Evolutionary conservation across 2,329 filamentous ascomycete genomes (phyloP).

Genomic region (Zymoseptoria crescenta): DNA sequence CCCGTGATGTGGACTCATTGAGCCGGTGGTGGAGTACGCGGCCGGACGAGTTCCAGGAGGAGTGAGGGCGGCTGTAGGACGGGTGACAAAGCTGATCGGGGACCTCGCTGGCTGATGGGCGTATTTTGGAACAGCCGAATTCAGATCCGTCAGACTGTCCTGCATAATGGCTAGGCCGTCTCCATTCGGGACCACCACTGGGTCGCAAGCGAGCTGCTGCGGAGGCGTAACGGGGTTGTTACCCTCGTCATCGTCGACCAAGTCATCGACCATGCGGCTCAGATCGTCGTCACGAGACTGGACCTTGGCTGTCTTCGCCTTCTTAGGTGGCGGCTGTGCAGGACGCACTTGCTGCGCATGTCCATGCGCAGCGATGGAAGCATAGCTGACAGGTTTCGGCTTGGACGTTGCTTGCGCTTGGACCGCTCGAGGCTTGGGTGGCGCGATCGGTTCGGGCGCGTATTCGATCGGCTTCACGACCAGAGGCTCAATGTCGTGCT

Average conservation of each 20-base stretch:
- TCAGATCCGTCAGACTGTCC: slow-evolving; percentile 31
- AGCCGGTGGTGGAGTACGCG: background rate
- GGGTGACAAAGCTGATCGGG: background rate
- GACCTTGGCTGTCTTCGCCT: slow-evolving; percentile 8
- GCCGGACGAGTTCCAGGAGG: slow-evolving; percentile 5
- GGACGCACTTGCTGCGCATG: slow-evolving; percentile 13
- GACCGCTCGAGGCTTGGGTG: slow-evolving; percentile 4
- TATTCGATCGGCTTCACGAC: slow-evolving; percentile 35
- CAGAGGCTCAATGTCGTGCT: slow-evolving; percentile 19
- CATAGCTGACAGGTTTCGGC: slow-evolving; percentile 26
- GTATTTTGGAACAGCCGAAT: slow-evolving; percentile 12
- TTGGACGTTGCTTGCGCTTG: background rate
- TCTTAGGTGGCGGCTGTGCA: slow-evolving; percentile 6
- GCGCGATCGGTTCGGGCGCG: slow-evolving; percentile 33
- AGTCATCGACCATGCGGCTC: slow-evolving; percentile 51
- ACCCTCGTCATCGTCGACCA: slow-evolving; percentile 43
- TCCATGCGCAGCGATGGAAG: slow-evolving; percentile 20
- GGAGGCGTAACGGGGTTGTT: slow-evolving; percentile 41
- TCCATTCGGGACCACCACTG: slow-evolving; percentile 30
- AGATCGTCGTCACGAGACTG: slow-evolving; percentile 40
- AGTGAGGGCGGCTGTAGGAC: slow-evolving; percentile 6
- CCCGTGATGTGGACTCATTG: slow-evolving; percentile 10
- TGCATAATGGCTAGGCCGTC: slow-evolving; percentile 27
- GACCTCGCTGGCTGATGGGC: slow-evolving; percentile 3
- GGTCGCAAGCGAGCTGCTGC: slow-evolving; percentile 28